Percentiles rank a stretch among this genome's conserved stretches.
Evolutionary conservation across 805 yeast species (phyloP).

Genomic region (Ogataea corticis): DNA sequence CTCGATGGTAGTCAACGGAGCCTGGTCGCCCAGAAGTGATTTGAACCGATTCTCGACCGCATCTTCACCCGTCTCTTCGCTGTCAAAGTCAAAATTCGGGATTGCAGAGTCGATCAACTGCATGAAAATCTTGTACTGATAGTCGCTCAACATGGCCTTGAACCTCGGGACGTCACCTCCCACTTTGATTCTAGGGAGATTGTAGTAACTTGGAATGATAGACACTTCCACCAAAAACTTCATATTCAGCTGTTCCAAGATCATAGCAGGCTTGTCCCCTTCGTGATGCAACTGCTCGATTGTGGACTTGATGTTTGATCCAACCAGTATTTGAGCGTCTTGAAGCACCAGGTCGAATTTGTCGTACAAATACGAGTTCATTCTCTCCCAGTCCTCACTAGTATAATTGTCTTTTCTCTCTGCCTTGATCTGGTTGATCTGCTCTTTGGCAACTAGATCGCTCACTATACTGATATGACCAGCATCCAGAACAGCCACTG

Average conservation of each 20-base stretch:
- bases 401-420: slow-evolving; percentile 55
- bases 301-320: slow-evolving; percentile 76
- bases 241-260: slow-evolving; percentile 75
- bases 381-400: slow-evolving; percentile 69
- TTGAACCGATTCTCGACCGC: slow-evolving; percentile 14
- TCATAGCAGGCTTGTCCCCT: slow-evolving; percentile 50
- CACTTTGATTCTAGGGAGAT: slow-evolving; percentile 68
- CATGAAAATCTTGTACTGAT: slow-evolving; percentile 88
- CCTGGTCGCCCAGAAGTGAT: slow-evolving; percentile 28
- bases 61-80: slow-evolving; percentile 13
- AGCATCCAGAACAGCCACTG: slow-evolving; percentile 91
- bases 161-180: slow-evolving; percentile 78
- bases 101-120: slow-evolving; percentile 67
- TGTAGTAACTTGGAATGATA: slow-evolving; percentile 77
- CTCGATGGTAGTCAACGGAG: slow-evolving; percentile 11
- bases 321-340: slow-evolving; percentile 87
- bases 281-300: slow-evolving; percentile 65
- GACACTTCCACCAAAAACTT: slow-evolving; percentile 77
- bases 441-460: slow-evolving; percentile 72
- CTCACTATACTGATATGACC: slow-evolving; percentile 88
- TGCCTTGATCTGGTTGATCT: slow-evolving; percentile 66
- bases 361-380: slow-evolving; percentile 86
- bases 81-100: slow-evolving; percentile 46
- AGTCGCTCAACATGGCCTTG: slow-evolving; percentile 75
- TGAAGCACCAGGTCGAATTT: slow-evolving; percentile 72